Evolutionary conservation across 2,329 filamentous ascomycete species (phyloP).

Genomic region (Microdochium bolleyi): DNA sequence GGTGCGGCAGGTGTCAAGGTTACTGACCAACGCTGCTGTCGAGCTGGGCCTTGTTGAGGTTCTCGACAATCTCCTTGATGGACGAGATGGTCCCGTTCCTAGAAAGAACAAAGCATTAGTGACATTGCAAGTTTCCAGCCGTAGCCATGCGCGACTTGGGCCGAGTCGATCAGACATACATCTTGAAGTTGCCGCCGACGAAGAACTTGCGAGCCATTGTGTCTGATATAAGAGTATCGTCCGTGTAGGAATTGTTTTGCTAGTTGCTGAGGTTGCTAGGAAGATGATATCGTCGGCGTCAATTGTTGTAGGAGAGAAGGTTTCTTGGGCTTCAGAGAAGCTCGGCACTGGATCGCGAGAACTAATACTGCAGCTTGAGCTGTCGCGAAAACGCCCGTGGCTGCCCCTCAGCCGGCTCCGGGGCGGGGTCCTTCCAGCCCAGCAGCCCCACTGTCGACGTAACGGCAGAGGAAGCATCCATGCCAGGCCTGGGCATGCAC

Average conservation of each 20-base stretch:
- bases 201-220: conserved; percentile 95
- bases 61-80: conserved; percentile 84
- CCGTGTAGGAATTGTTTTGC: background rate
- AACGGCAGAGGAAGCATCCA: too few relatives aligned
- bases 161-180: conserved; percentile 43
- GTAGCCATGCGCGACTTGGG: conserved; percentile 11
- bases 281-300: background rate
- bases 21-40: conserved; percentile 65
- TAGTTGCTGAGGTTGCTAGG: conserved; percentile 3
- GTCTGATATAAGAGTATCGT: conserved; percentile 26
- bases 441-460: too few relatives aligned
- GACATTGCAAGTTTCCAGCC: conserved; percentile 1
- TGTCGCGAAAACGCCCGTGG: background rate
- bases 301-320: background rate
- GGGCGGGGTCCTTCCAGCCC: too few relatives aligned
- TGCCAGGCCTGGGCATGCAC: too few relatives aligned
- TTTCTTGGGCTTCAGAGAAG: background rate
- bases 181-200: conserved; percentile 99
- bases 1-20: background rate
- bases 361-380: background rate
- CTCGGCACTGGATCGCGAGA: background rate
- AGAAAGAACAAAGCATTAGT: conserved; percentile 5
- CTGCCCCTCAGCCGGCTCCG: background rate
- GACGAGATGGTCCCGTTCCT: conserved; percentile 91
- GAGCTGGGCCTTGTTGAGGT: conserved; percentile 79